A percentile compares a stretch with the other conserved stretches of the same genome.
Conservation (phyloP, 202 grass and related monocot species). For the Zoysia matrella region DNA sequence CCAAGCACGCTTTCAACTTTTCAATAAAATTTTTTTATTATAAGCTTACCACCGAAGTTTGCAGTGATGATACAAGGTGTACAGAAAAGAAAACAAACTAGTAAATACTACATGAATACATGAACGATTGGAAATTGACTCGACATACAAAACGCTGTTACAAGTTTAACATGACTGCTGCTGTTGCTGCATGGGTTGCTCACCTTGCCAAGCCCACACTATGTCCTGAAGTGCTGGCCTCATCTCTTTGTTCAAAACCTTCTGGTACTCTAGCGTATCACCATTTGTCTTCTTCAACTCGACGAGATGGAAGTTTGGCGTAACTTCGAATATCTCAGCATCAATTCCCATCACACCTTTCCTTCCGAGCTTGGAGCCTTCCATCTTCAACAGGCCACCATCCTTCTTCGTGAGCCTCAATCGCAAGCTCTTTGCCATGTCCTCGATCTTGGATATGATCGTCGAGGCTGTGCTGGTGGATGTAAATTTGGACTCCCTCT, state of each 20-base stretch:
- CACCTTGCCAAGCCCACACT: constrained; percentile 97
- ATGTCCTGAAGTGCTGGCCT: constrained; percentile 85
- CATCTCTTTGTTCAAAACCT: constrained; percentile 77
- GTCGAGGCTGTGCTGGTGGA: constrained; percentile 65
- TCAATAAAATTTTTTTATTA: constrained; percentile 9
- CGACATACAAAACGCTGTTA: not conserved
- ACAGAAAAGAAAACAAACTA: not conserved
- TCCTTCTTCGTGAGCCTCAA: constrained; percentile 94
- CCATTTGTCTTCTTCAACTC: constrained; percentile 88
- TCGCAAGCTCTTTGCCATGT: constrained; percentile 64
- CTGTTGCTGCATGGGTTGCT: constrained; percentile 48
- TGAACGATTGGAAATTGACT: not conserved
- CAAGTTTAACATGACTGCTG: constrained; percentile 19
- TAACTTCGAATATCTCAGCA: constrained; percentile 94
- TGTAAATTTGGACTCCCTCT: constrained; percentile 80
- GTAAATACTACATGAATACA: constrained; percentile 26
- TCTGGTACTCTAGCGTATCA: constrained; percentile 87
- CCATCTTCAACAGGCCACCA: constrained; percentile 82
- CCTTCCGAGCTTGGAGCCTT: constrained; percentile 68
- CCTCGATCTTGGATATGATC: constrained; percentile 79
- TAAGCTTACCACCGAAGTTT: constrained; percentile 7
- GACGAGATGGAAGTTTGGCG: constrained; percentile 82
- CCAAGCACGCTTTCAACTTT: not conserved
- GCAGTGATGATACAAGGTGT: constrained; percentile 6
- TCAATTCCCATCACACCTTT: constrained; percentile 85